A percentile compares a stretch with the other conserved stretches of the same genome.
These are phyloP conservation scores for Cylindrotheca fusiformis DNA, from an alignment of 108 stramenopile species.

Conservation along the genomic window DNA sequence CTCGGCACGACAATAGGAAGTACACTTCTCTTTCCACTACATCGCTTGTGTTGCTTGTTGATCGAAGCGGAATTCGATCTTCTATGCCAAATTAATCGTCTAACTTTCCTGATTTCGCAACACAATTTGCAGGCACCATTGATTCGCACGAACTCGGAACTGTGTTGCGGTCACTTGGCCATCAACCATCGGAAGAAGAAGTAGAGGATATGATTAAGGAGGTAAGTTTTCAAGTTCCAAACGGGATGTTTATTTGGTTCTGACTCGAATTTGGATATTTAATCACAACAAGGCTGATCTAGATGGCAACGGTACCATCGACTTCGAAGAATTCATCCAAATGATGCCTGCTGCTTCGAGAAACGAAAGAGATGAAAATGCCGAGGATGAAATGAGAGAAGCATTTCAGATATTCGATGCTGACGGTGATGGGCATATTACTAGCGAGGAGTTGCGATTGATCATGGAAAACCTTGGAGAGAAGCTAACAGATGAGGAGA, in stretches of 20 bases:
- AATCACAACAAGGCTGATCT: constrained; percentile 77
- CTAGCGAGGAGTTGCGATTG: constrained; percentile 99
- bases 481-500: constrained; percentile 99
- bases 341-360: constrained; percentile 94
- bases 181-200: constrained; percentile 99
- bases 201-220: constrained; percentile 99
- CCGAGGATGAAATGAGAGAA: constrained; percentile 99
- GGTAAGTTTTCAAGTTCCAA: constrained; percentile 40
- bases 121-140: constrained; percentile 99
- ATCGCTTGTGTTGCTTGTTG: too few species aligned
- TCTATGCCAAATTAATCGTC: background rate
- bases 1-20: too few species aligned
- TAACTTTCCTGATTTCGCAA: too few species aligned
- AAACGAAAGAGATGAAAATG: constrained; percentile 99
- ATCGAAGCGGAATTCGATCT: constrained; percentile 1
- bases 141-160: constrained; percentile 99
- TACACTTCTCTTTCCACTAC: too few species aligned
- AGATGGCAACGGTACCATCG: constrained; percentile 99
- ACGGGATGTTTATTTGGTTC: background rate
- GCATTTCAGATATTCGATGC: constrained; percentile 98
- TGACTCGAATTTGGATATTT: background rate
- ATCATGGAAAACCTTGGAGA: constrained; percentile 99
- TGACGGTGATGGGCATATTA: constrained; percentile 99
- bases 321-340: constrained; percentile 99
- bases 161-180: constrained; percentile 98